These are phyloP conservation scores for Colletotrichum acutatum DNA, from an alignment of 2,329 filamentous ascomycete species.

Conservation along the genomic window DNA sequence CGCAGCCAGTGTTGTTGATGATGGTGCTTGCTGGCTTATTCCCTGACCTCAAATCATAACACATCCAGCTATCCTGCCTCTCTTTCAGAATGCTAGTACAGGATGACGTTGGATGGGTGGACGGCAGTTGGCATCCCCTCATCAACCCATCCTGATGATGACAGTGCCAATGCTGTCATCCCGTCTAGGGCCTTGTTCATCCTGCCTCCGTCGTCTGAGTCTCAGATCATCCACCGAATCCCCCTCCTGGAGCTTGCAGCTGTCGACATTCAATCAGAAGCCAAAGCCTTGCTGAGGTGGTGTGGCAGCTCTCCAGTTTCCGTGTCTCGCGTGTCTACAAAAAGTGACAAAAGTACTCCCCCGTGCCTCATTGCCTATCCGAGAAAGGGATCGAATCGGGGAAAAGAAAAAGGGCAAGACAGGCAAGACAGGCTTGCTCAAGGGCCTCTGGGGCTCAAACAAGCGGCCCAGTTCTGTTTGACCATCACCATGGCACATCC, in stretches of 20 bases:
- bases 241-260: background rate
- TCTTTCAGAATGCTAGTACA: background rate
- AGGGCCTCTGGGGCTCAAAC: background rate
- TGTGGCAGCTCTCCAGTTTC: background rate
- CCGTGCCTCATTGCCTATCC: constrained; percentile 28
- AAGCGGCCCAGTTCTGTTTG: constrained; percentile 10
- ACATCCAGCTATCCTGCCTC: background rate
- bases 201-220: background rate
- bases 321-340: background rate
- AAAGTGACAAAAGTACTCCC: background rate
- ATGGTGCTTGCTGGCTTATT: constrained; percentile 16
- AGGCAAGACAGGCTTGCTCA: background rate
- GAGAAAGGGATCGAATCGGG: constrained; percentile 19
- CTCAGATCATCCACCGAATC: background rate
- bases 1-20: background rate
- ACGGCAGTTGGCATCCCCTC: constrained; percentile 17
- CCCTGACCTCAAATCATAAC: constrained; percentile 24
- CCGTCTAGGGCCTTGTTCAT: constrained; percentile 1
- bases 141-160: constrained; percentile 1
- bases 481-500: constrained; percentile 16
- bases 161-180: background rate
- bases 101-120: constrained; percentile 31
- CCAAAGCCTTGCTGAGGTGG: background rate
- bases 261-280: background rate
- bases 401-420: background rate